Evolutionary conservation across 345 rosid species (phyloP), one percentile per base, ranked within the genome.

Genomic region (Barbarea vulgaris): DNA sequence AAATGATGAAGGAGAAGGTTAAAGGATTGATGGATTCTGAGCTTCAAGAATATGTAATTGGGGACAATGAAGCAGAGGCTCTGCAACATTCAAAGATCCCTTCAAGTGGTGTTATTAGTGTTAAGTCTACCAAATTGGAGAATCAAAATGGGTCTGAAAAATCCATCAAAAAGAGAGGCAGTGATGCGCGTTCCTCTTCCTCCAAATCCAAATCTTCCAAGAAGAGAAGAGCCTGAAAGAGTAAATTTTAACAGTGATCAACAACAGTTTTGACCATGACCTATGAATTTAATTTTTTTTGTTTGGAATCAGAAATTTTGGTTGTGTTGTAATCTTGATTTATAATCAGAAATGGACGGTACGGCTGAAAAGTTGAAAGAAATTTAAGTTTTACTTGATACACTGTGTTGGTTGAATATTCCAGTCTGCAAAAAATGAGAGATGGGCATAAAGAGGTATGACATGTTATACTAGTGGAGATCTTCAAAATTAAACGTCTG

Each of bases 41-140:
- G 64, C 64, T 87, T 27, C 84, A 88, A 64, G 82, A 82, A 77
- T 90, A 84, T 62, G 91, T 89, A 47, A 90, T 92, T 58, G 81
- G 72, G 3, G 94, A 87, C 64, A 73, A 81, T 57, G 93, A 89
- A 68, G 82, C 80, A 0, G 93, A 90, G 37, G 93, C 89, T 56
- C 75, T 95, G 82, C 85, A 80, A 79, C 83, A 76, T 21, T 85
- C 83, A 59, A 90, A 85, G 76, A 69, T 85, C 31, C 6, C 85
- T 18, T 7, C 93, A 1, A 85, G 91, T 9, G 89, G 90, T 39
- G 50, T 88, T 42, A 13, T 88, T 14, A 90, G 93, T 60, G 89
- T 91, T 62, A 85, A 95, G 82, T 71, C 77, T 15, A 5, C 48
- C 63, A 69, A 69, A 64, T 54, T 13, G 30, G 70, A 30, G 55